Evolutionary conservation across 176 grass and related monocot genomes (phyloP).

Genomic region (Carex cristatella): DNA sequence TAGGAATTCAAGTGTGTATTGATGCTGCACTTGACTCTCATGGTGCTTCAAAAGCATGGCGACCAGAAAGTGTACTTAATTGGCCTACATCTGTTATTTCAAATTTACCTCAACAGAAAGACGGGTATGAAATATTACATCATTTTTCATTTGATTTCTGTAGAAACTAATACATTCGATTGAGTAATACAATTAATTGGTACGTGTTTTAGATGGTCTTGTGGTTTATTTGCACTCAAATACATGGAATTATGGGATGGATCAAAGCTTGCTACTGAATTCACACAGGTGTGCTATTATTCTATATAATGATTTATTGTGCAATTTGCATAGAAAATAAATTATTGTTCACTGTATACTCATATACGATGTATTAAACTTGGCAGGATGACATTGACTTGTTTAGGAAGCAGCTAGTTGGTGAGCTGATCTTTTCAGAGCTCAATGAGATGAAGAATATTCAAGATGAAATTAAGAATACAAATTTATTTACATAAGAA

Average conservation of each 20-base stretch:
- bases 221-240: not conserved
- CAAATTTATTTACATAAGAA: no score
- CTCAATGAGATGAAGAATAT: no score
- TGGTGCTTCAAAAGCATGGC: not conserved
- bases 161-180: not conserved
- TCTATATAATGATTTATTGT: not conserved
- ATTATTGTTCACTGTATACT: not conserved
- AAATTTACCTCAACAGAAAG: not conserved
- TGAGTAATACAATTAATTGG: not conserved
- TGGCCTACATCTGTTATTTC: not conserved
- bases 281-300: not conserved
- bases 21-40: not conserved
- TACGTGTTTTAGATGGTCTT: not conserved
- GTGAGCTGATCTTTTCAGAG: not conserved
- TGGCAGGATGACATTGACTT: not conserved
- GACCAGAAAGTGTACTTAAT: not conserved
- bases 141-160: not conserved
- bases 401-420: not conserved
- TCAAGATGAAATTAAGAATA: no score
- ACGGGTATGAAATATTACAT: not conserved
- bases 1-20: not conserved
- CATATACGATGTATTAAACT: not conserved
- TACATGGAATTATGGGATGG: conserved; percentile 4
- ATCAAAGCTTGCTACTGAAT: not conserved
- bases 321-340: not conserved